phyloP scores from a whole-genome alignment of 495 filamentous ascomycete genomes.

The Cairneyella variabilis region DNA sequence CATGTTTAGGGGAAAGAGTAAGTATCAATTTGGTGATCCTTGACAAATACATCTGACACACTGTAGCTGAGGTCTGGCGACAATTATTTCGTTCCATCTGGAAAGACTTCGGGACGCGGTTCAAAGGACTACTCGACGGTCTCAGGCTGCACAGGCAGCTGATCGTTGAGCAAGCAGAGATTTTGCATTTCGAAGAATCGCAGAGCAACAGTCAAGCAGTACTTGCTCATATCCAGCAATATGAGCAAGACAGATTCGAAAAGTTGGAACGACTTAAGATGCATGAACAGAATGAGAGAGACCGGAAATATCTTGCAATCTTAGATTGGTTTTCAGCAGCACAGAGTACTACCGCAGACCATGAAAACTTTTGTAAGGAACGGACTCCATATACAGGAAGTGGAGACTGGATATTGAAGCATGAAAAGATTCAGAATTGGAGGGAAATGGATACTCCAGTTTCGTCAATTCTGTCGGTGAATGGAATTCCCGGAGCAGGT shows the following conservation, averaged over 20 bases:
- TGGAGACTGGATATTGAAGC: slow-evolving; percentile 33
- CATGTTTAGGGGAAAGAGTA: slow-evolving; percentile 25
- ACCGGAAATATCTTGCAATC: slow-evolving; percentile 21
- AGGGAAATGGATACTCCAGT: slow-evolving; percentile 15
- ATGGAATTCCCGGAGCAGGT: slow-evolving; percentile 45
- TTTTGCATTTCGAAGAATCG: slow-evolving; percentile 25
- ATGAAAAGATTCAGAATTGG: slow-evolving; percentile 30
- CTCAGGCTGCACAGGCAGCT: slow-evolving; percentile 35
- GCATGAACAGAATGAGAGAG: slow-evolving; percentile 14
- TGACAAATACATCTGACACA: background rate
- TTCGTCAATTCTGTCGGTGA: slow-evolving; percentile 36
- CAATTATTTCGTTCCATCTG: slow-evolving; percentile 35
- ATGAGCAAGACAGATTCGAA: slow-evolving; percentile 5
- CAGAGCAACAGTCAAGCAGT: background rate
- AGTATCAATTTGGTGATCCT: background rate
- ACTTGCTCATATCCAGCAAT: slow-evolving; percentile 11
- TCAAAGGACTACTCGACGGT: slow-evolving; percentile 31
- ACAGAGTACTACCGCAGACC: slow-evolving; percentile 16
- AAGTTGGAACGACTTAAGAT: background rate
- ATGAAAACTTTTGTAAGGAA: slow-evolving; percentile 25
- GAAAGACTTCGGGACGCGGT: slow-evolving; percentile 35
- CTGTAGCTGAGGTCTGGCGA: slow-evolving; percentile 26
- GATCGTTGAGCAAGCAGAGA: slow-evolving; percentile 29
- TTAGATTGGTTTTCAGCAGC: slow-evolving; percentile 29
- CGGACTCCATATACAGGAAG: slow-evolving; percentile 25